phyloP scores from a whole-genome alignment of 805 yeast genomes.

The Metschnikowia anglica region DNA sequence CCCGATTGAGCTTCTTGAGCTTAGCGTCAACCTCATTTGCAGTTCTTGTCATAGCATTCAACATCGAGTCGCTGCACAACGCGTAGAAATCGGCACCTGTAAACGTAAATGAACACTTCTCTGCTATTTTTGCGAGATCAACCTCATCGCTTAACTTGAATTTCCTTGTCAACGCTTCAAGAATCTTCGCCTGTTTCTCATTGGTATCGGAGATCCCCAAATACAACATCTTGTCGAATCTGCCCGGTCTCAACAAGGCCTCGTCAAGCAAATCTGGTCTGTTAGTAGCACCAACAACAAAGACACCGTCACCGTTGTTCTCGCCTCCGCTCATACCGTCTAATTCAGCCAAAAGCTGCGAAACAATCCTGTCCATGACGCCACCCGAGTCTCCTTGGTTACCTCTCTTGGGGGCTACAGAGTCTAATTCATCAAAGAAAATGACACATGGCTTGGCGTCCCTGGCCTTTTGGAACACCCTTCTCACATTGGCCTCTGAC shows the following conservation, averaged over 20 bases:
- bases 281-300: constrained; percentile 98
- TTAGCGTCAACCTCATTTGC: constrained; percentile 74
- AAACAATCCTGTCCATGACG: constrained; percentile 97
- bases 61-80: constrained; percentile 90
- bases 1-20: constrained; percentile 50
- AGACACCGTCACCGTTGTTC: constrained; percentile 71
- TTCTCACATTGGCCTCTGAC: constrained; percentile 93
- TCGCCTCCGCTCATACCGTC: constrained; percentile 88
- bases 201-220: constrained; percentile 90
- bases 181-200: constrained; percentile 80
- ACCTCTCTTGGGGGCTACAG: constrained; percentile 98
- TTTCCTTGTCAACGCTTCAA: constrained; percentile 86
- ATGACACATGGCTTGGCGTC: constrained; percentile 98
- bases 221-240: constrained; percentile 94
- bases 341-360: constrained; percentile 89
- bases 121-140: constrained; percentile 57
- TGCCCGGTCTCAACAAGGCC: constrained; percentile 87
- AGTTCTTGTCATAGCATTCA: constrained; percentile 91
- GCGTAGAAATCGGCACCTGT: constrained; percentile 99
- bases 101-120: constrained; percentile 78
- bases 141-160: constrained; percentile 63
- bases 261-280: constrained; percentile 95
- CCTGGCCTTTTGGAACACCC: constrained; percentile 89
- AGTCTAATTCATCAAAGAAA: constrained; percentile 95
- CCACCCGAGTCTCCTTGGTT: constrained; percentile 99